Evolutionary conservation across 164 flowering plant species (phyloP), one percentile per base, ranked within the genome.

Genomic region (Platanus orientalis): DNA sequence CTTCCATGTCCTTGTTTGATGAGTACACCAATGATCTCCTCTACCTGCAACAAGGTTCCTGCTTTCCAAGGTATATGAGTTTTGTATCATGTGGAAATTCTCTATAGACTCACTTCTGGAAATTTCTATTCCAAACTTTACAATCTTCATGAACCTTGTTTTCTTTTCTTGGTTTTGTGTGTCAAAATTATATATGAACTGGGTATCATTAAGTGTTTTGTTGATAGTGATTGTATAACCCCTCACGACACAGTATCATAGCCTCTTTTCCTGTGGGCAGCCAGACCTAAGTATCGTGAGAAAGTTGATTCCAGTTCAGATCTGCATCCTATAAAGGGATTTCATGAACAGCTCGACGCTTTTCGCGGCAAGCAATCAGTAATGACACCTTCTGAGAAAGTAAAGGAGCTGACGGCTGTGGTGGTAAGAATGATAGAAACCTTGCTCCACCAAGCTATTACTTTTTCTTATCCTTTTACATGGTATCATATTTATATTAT

Each of bases 11-110:
- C 54, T 74, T 90, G 7, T 93, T 63, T 65, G 98, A 93, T 67
- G 98, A 93, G 62, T 89, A 93, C 75, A 80, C 83, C 82, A 93
- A 90, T 60, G 98, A 93, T 63, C 50, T 93, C 23, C 87, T 93
- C 19, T 89, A 83, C 81, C 79, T 87, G 89, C 79, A 65, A 7
- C 94, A 90, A 76, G 89, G 97, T 52, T 79, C 97, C 55, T 87
- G 90, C 69, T 84, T 93, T 68, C 97, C 98, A 2, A 87, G 88
- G 98, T 93, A n/a, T n/a, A n/a, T n/a, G n/a, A n/a, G n/a, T n/a
- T n/a, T n/a, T n/a, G n/a, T n/a, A n/a, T n/a, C n/a, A n/a, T n/a
- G n/a, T n/a, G n/a, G n/a, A n/a, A n/a, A n/a, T n/a, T n/a, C n/a
- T n/a, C n/a, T n/a, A n/a, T n/a, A n/a, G n/a, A n/a, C n/a, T n/a